These are phyloP conservation scores for Phtheirospermum japonicum DNA, from an alignment of 257 asterid genomes.

Conservation along the genomic window DNA sequence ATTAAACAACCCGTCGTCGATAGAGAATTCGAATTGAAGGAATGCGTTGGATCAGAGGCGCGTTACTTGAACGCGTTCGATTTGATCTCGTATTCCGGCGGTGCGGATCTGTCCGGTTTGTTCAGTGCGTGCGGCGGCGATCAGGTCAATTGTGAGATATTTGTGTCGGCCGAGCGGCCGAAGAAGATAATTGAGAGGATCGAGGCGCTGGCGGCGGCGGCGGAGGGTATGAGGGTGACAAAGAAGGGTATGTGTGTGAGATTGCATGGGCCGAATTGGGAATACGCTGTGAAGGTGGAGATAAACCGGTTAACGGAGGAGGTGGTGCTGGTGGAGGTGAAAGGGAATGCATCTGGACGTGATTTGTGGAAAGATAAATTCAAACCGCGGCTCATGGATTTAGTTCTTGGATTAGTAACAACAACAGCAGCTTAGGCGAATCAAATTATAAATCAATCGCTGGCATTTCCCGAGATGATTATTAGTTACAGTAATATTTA, in stretches of 20 bases:
- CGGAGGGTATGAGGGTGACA: constrained; percentile 36
- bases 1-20: constrained; percentile 31
- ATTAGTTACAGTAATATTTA: background rate
- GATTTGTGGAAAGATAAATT: constrained; percentile 53
- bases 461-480: constrained; percentile 8
- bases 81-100: constrained; percentile 45
- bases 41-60: constrained; percentile 16
- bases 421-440: background rate
- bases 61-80: constrained; percentile 48
- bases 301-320: constrained; percentile 60
- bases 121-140: constrained; percentile 26
- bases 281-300: constrained; percentile 37
- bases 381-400: constrained; percentile 37
- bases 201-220: constrained; percentile 41
- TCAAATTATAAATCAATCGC: background rate
- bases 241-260: constrained; percentile 35
- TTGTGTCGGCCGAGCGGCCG: constrained; percentile 37
- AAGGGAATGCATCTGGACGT: constrained; percentile 33
- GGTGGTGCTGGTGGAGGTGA: constrained; percentile 61
- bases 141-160: constrained; percentile 30
- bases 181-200: constrained; percentile 37
- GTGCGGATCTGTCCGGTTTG: constrained; percentile 51
- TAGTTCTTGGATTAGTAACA: constrained; percentile 36
- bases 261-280: constrained; percentile 46
- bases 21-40: constrained; percentile 43